Evolutionary conservation across 148 eudicot genomes (phyloP).

Genomic region (Nepenthes mirabilis): DNA sequence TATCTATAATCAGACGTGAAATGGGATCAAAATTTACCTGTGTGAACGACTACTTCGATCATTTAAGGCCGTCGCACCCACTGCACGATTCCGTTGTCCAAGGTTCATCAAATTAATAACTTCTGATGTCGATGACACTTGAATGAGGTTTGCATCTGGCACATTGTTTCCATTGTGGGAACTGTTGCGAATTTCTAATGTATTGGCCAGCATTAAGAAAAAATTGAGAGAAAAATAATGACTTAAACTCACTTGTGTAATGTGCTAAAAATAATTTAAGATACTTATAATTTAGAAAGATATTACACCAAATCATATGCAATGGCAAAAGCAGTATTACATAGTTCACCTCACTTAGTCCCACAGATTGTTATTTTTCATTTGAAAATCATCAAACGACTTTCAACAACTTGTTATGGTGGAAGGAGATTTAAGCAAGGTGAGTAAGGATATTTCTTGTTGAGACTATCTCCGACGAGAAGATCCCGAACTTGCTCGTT

Average conservation of each 20-base stretch:
- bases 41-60: slow-evolving; percentile 99
- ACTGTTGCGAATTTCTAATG: slow-evolving; percentile 88
- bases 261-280: too few relatives aligned
- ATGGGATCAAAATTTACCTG: slow-evolving; percentile 28
- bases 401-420: not conserved
- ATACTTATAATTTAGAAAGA: too few relatives aligned
- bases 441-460: slow-evolving; percentile 85
- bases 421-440: not conserved
- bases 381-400: too few relatives aligned
- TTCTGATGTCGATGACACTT: slow-evolving; percentile 69
- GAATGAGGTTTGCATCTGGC: slow-evolving; percentile 88
- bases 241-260: too few relatives aligned
- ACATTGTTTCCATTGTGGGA: slow-evolving; percentile 88
- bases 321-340: too few relatives aligned
- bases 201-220: slow-evolving; percentile 1
- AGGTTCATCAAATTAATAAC: slow-evolving; percentile 83
- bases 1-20: not conserved
- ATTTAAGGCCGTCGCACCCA: slow-evolving; percentile 92
- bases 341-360: too few relatives aligned
- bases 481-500: slow-evolving; percentile 99
- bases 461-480: slow-evolving; percentile 59
- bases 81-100: slow-evolving; percentile 86
- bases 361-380: too few relatives aligned
- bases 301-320: too few relatives aligned
- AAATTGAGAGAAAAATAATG: too few relatives aligned